Base-by-base conservation (phyloP, 2,329 filamentous ascomycete species). In the Trichoderma sp. region DNA sequence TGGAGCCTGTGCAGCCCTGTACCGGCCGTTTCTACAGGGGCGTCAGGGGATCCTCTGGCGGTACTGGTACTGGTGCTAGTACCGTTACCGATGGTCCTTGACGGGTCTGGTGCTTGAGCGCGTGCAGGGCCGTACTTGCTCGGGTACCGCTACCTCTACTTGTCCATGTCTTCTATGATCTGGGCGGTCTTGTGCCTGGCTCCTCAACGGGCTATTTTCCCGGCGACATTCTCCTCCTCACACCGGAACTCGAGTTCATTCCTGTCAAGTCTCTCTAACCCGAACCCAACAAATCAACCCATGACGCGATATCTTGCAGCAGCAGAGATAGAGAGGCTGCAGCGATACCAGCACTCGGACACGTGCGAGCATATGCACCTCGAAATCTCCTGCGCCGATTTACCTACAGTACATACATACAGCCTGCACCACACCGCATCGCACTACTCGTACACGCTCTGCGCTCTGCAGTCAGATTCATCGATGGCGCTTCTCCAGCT, bases 221-320 rank as follows among this genome's bases (percentile, higher is more conserved):
- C 26, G 26, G 26, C 65, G 63, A 21, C 21, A 34, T 28, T 30
- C 65, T 26, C 56, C 65, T 60, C 56, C 53, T 60, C 26, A 18
- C 18, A 30, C 26, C 30, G 67, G 67, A 70, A 70, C 68, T 70
- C 24, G 36, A 56, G 30, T 63, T 60, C 68, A 70, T 70, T 70
- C 68, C 68, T 61, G 56, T n/a, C 39, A 18, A 32, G 15, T 43
- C 39, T 56, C 30, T 32, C 65, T 8, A 43, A 24, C 9, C n/a
- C 11, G 3, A 21, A 53, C 21, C 53, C 43, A 53, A 51, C 47
- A 21, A 15, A 47, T 24, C 28, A 9, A n/a, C 39, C 56, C 43
- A 51, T 21, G 43, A 51, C 43, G 18, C 43, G 39, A 51, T 18
- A 21, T 51, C 43, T 51, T n/a, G 11, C 56, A 18, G 53, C 28